Base-by-base conservation (phyloP, 805 yeast species). In the Lipomyces lipofer region DNA sequence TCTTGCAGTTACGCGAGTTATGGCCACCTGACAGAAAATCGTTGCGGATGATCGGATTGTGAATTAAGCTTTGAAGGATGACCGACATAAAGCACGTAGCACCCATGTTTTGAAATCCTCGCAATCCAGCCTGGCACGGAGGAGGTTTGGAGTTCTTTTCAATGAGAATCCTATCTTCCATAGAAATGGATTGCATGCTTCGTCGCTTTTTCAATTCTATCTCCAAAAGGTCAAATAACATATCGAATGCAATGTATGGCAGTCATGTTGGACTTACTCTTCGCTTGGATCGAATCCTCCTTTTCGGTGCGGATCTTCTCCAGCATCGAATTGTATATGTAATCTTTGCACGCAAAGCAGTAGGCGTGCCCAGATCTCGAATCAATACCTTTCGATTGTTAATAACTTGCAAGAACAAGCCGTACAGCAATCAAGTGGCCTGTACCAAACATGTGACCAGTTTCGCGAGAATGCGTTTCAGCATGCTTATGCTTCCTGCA, bases 31-130 rank as follows among this genome's bases (percentile, higher is more conserved):
- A 76, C 68, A 94, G 76, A 64, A 88, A 90, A 60, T 84, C 85
- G 64, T 83, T 80, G 54, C 92, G 79, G 40, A 94, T 79, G 54
- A 88, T 76, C 5, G 99, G 98, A 66, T 94, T 94, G 69, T 94
- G 99, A 40, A 94, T 75, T 48, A 92, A 72, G 0, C 95, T 82
- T 72, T 94, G 99, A 38, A 94, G 71, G n/a, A 91, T 82, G 33
- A 92, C 86, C 63, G 96, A 87, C 88, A 94, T 92, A 73, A 89
- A 94, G 73, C 99, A 94, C 0, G 99, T 94, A 0, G 99, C 87
- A 0, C 99, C 99, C 84, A 92, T 82, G 69, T 92, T 92, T 48
- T 89, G 84, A 63, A 94, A 81, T 2, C 99, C 99, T 49, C 86
- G 79, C 19, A 94, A 73, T 0, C 97, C 98, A n/a, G 64, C 54